Conservation (phyloP, 768 basidiomycete genomes). For the Trametes cingulata region DNA sequence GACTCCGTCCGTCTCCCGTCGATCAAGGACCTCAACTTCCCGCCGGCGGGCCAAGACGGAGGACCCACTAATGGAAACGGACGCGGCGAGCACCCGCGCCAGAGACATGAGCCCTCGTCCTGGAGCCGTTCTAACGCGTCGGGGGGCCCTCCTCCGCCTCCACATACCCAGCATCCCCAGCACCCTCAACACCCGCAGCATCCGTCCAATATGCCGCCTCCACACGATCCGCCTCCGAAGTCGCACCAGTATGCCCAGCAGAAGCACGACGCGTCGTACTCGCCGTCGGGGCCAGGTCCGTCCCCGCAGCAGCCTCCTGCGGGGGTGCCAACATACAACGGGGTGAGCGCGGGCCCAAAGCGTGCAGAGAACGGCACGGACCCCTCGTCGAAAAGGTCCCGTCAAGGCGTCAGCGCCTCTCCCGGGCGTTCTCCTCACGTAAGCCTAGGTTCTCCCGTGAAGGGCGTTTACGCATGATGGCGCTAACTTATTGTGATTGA, state of each 20-base stretch:
- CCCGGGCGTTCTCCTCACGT: constrained; percentile 53
- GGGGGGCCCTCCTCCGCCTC: constrained; percentile 9
- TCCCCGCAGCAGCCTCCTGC: constrained; percentile 24
- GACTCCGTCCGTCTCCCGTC: constrained; percentile 63
- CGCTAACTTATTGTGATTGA: constrained; percentile 21
- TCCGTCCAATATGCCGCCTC: constrained; percentile 23
- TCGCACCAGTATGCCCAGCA: constrained; percentile 33
- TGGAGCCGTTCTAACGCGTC: constrained; percentile 25
- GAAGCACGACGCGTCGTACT: constrained; percentile 53
- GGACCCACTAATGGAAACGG: constrained; percentile 33
- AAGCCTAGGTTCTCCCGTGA: constrained; percentile 33
- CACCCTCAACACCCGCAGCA: constrained; percentile 22
- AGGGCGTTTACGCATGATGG: constrained; percentile 20
- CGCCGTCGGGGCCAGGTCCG: constrained; percentile 50
- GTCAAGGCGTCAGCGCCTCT: constrained; percentile 40
- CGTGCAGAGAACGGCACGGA: constrained; percentile 26
- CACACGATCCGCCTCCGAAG: constrained; percentile 27
- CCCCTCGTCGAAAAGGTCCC: constrained; percentile 21
- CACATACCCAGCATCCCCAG: constrained; percentile 17
- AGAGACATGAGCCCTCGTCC: constrained; percentile 36
- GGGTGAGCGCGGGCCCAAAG: constrained; percentile 21
- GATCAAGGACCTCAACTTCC: constrained; percentile 72
- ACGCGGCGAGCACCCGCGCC: constrained; percentile 35
- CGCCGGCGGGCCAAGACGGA: constrained; percentile 37
- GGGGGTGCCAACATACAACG: constrained; percentile 22